Base-by-base conservation (phyloP, 2,329 filamentous ascomycete genomes). In the Colletotrichum noveboracense region DNA sequence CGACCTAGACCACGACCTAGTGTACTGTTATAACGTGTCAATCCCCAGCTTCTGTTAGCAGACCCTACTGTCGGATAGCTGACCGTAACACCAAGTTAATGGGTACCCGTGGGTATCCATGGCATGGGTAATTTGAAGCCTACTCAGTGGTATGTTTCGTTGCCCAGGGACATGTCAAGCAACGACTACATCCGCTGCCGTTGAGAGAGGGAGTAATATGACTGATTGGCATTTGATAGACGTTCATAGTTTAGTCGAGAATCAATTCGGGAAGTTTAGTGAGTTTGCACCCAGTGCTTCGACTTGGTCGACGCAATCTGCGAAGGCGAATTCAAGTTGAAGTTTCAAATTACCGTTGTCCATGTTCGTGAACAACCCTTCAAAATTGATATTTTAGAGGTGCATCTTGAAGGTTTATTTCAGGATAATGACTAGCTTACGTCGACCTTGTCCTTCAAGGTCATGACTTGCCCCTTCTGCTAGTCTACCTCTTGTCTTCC, bases 211-310 rank as follows among this genome's bases (percentile, higher is more conserved):
- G 6, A 13, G n/a, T 0, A 52, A 21, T 0, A 52, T 18, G 0
- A 52, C 0, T 21, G 0, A 52, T 21, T 6, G 5, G 2, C 5
- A 48, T 48, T 0, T n/a, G 9, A 6, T 0, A 48, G 18, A 48
- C 18, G 38, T 48, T 48, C 38, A n/a, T 48, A 3, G 3, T 0
- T 12, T 12, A n/a, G 18, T n/a, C 18, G 18, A 10, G 9, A 21
- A n/a, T 48, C 18, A n/a, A 1, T 0, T 12, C 18, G 1, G 38
- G 9, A 48, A 48, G 18, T n/a, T 12, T n/a, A 10, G 9, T 48
- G 0, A 48, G 9, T 48, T n/a, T 48, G 18, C 0, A 1, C 18
- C 1, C 3, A 12, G 38, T n/a, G 5, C 18, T 48, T 0, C 0
- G 12, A n/a, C n/a, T 52, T 52, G 43, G n/a, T 21, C 1, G n/a